Evolutionary conservation across 345 rosid species (phyloP), one percentile per base, ranked within the genome.

Genomic region (Kernera saxatilis): DNA sequence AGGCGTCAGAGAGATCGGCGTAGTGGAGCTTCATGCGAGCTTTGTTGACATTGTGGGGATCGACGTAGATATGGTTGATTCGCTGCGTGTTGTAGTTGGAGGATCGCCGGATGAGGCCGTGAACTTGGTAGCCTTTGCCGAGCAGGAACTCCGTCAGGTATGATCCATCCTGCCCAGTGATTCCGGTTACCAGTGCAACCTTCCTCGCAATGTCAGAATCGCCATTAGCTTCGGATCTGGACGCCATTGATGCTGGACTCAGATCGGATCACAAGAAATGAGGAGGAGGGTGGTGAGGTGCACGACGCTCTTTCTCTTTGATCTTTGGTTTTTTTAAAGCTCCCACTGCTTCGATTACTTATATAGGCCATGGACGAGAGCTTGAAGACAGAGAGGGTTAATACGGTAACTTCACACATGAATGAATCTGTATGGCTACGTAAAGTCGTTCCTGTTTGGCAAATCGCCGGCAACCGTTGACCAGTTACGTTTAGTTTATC

Each of bases 51-150:
- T 93, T 91, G 83, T 93, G 98, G 0, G 98, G 98, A 44, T 93
- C 98, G 60, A 93, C 82, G 82, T 93, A 93, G 87, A 93, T 93
- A 81, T 93, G 97, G 69, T 91, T 86, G 73, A 93, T 84, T 6
- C 97, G 96, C 77, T 93, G 96, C 60, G 98, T 93, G 75, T 93
- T 93, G 86, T 87, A 93, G 36, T 93, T 91, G n/a, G 98, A 93
- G 1, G 98, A 93, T 0, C 98, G 83, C 6, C 98, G 96, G 77
- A 93, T 93, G 45, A 93, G 75, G 23, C 98, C 98, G 54, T 93
- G 97, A 27, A 87, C 96, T 58, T 86, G 76, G 71, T 91, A 91
- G 22, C 94, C 98, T 59, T 89, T 91, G 44, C 69, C 40, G 61
- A 93, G 94, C 32, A 93, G 84, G 73, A 93, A 86, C 67, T 93